Evolutionary conservation across 805 yeast genomes (phyloP), one percentile per base, ranked within the genome.

Genomic region (Starmera quercuum): DNA sequence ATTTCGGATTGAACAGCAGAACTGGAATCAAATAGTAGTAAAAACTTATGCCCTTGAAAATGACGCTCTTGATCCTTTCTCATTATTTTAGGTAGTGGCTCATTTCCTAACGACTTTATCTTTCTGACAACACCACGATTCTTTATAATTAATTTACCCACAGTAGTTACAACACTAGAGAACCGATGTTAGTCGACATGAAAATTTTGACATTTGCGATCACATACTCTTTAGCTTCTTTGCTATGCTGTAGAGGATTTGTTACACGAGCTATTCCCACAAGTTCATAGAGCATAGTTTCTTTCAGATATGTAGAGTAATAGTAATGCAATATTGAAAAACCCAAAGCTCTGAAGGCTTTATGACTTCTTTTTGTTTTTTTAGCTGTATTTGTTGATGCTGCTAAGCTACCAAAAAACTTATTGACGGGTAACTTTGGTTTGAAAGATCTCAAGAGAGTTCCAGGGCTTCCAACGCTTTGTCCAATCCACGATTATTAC

Each of bases 71-170:
- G 94, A 51, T 86, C 86, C 53, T 84, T 84, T 44, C 78, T 75
- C 61, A 84, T 71, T 40, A 90, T 72, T 43, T 77, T 81, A 14
- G 97, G 96, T 35, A 92, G 68, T 19, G 78, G 77, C 41, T 74
- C 74, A 27, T 78, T 72, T 1, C 96, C 97, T 55, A 88, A 61
- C 41, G 87, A 82, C 33, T 81, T 73, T 30, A 90, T 74, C 40
- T 75, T 78, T 54, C 97, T 73, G 25, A 90, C 78, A n/a, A 90
- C 90, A 32, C 98, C 98, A 68, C 95, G 85, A 59, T 90, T 88
- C 40, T 77, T 75, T 38, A 92, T 71, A 20, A 90, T 74, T 53
- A 86, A 66, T 53, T 76, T 81, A 8, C 97, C 97, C 20, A 88
- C 68, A 1, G 94, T 85, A 6, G 71, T 62, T 16, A 72, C 69